Percentiles rank a stretch among this genome's conserved stretches.
Conservation (phyloP, 805 yeast genomes). For the Yarrowia osloensis region DNA sequence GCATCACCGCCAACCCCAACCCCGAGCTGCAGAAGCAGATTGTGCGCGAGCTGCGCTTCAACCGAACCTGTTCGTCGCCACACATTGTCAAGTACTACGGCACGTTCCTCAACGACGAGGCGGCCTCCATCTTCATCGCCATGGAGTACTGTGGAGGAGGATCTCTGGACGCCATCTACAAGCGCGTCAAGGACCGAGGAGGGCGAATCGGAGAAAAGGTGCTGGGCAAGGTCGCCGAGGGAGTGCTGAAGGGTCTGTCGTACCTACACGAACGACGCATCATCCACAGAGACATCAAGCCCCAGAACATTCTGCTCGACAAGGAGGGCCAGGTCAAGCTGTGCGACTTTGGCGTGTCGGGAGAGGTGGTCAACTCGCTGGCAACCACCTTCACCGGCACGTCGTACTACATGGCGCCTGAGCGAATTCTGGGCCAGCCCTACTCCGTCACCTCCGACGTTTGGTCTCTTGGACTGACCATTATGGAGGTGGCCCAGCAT, state of each 20-base stretch:
- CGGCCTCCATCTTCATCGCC: conserved; percentile 83
- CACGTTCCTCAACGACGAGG: conserved; percentile 75
- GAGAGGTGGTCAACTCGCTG: conserved; percentile 90
- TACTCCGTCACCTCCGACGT: conserved; percentile 94
- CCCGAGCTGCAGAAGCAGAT: conserved; percentile 90
- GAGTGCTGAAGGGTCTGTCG: conserved; percentile 79
- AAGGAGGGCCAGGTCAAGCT: conserved; percentile 78
- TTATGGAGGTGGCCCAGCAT: conserved; percentile 92
- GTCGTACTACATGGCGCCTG: conserved; percentile 98
- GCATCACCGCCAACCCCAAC: conserved; percentile 72
- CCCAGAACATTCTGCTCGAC: conserved; percentile 85
- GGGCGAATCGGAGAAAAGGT: conserved; percentile 93
- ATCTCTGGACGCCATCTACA: conserved; percentile 88
- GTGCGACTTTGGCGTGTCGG: conserved; percentile 97
- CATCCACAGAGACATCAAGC: conserved; percentile 94
- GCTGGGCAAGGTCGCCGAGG: conserved; percentile 84
- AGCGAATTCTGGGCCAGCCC: conserved; percentile 92
- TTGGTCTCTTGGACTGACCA: conserved; percentile 92
- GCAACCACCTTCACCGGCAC: conserved; percentile 98
- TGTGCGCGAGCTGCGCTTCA: conserved; percentile 85
- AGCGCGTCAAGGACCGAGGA: conserved; percentile 66
- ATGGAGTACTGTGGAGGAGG: conserved; percentile 98
- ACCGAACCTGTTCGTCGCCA: conserved; percentile 76
- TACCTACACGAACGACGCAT: conserved; percentile 85
- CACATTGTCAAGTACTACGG: conserved; percentile 92